Percentiles rank a stretch among this genome's conserved stretches.
Evolutionary conservation across 345 rosid species (phyloP).

Genomic region (Eucalyptus cloeziana): DNA sequence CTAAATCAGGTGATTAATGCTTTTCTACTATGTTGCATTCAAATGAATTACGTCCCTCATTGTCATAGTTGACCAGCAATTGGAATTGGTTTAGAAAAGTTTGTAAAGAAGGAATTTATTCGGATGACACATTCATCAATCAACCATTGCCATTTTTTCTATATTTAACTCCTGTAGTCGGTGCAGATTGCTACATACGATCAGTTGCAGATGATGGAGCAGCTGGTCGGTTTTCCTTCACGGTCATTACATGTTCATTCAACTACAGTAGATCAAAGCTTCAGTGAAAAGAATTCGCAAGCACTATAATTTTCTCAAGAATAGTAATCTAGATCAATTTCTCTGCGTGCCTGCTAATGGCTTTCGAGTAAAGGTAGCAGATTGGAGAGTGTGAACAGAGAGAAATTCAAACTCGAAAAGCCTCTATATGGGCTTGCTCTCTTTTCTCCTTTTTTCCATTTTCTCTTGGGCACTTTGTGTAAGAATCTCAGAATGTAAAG

Average conservation of each 20-base stretch:
- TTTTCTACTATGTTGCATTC: background rate
- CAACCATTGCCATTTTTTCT: background rate
- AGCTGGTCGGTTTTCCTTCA: conserved; percentile 48
- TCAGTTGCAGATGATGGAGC: conserved; percentile 71
- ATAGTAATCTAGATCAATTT: background rate
- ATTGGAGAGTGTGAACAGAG: background rate
- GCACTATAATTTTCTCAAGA: background rate
- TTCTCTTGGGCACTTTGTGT: background rate
- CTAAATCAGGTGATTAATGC: conserved; percentile 43
- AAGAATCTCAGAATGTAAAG: background rate
- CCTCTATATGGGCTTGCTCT: background rate
- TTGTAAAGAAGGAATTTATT: background rate
- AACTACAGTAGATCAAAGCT: background rate
- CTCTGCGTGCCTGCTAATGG: background rate
- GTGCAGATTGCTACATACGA: conserved; percentile 86
- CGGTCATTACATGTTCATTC: background rate
- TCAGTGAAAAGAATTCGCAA: background rate
- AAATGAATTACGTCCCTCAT: background rate
- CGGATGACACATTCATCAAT: background rate
- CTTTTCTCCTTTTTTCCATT: background rate
- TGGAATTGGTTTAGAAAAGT: background rate
- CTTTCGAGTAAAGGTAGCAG: background rate
- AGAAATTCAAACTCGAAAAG: background rate
- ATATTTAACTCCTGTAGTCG: background rate
- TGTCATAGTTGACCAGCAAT: background rate